phyloP scores from a whole-genome alignment of 2,329 filamentous ascomycete genomes.

The Orbilia quercus region DNA sequence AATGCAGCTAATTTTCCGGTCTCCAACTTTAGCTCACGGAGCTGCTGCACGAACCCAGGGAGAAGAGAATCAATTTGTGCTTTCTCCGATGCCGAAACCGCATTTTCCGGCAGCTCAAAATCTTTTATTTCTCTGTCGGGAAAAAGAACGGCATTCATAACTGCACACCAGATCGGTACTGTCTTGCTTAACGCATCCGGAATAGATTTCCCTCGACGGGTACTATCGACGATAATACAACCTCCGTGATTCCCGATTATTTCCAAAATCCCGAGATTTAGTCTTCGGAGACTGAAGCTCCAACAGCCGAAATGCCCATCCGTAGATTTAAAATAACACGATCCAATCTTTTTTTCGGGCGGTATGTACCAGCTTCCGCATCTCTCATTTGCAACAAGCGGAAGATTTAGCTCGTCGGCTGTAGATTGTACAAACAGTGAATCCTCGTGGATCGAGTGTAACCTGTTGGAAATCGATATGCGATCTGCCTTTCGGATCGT shows the following conservation, averaged over 20 bases:
- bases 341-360: constrained; percentile 73
- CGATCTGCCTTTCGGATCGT: constrained; percentile 72
- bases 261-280: constrained; percentile 84
- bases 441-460: constrained; percentile 81
- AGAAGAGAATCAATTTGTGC: constrained; percentile 78
- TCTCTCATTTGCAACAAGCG: constrained; percentile 89
- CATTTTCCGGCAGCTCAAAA: constrained; percentile 77
- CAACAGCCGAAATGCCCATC: constrained; percentile 93
- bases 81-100: constrained; percentile 79
- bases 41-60: constrained; percentile 66
- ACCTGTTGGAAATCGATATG: constrained; percentile 81
- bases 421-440: constrained; percentile 77
- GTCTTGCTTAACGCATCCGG: constrained; percentile 95
- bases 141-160: constrained; percentile 83
- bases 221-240: constrained; percentile 91
- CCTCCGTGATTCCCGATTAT: constrained; percentile 75
- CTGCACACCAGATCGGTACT: constrained; percentile 90
- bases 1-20: constrained; percentile 15
- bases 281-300: constrained; percentile 83
- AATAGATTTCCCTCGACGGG: constrained; percentile 90
- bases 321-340: constrained; percentile 97
- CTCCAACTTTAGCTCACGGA: constrained; percentile 34
- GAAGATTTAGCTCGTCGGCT: constrained; percentile 70
- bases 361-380: constrained; percentile 96
- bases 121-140: constrained; percentile 67